phyloP scores from a whole-genome alignment of 179 eudicot species.

The Silene coronaria region DNA sequence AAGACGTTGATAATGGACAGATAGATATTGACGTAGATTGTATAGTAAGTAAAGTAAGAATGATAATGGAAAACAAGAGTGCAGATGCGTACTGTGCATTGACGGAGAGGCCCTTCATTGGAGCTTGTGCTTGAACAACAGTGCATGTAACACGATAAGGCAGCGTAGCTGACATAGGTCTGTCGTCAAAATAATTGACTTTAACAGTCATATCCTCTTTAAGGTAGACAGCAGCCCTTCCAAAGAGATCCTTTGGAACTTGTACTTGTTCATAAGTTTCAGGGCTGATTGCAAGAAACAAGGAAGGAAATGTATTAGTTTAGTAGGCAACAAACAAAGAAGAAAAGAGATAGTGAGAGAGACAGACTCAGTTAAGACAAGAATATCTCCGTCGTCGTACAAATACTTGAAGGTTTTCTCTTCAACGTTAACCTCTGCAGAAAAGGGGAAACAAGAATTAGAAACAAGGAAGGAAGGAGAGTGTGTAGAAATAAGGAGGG shows the following conservation, averaged over 20 bases:
- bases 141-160: slow-evolving; percentile 86
- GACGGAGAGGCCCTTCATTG: slow-evolving; percentile 69
- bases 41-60: neutral
- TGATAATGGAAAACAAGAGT: neutral
- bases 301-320: neutral
- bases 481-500: too few species aligned
- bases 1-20: neutral
- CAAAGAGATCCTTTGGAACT: slow-evolving; percentile 70
- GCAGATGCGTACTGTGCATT: slow-evolving; percentile 62
- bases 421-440: slow-evolving; percentile 74
- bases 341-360: neutral
- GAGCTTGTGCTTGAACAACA: slow-evolving; percentile 73
- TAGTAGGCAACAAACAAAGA: neutral
- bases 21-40: neutral
- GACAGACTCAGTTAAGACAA: slow-evolving; percentile 78
- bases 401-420: slow-evolving; percentile 57
- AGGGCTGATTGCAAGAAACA: slow-evolving; percentile 41
- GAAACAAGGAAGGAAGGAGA: too few species aligned
- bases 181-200: slow-evolving; percentile 66
- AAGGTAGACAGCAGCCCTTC: slow-evolving; percentile 63
- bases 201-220: slow-evolving; percentile 81
- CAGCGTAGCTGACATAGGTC: slow-evolving; percentile 78
- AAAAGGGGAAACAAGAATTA: neutral
- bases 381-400: slow-evolving; percentile 65
- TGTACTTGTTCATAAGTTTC: slow-evolving; percentile 72